Conservation (phyloP, 208 protist species). For the Strigomonas culicis region DNA sequence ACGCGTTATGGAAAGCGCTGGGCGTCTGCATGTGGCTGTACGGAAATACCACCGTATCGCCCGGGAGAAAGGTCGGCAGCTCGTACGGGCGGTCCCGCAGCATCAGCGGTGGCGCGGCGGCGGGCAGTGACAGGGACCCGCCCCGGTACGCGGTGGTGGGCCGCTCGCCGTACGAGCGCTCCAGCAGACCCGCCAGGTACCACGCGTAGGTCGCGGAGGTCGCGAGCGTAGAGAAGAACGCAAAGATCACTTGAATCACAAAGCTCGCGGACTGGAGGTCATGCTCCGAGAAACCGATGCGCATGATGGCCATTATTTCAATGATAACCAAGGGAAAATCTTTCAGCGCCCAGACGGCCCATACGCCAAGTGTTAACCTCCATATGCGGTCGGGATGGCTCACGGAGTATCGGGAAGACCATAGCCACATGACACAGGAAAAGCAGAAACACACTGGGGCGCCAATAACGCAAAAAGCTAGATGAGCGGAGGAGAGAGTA, state of each 20-base stretch:
- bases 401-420: slow-evolving; percentile 43
- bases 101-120: slow-evolving; percentile 6
- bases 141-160: slow-evolving; percentile 7
- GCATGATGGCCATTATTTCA: slow-evolving; percentile 31
- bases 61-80: not conserved
- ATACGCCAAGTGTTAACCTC: slow-evolving; percentile 34
- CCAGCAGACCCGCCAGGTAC: slow-evolving; percentile 37
- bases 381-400: slow-evolving; percentile 33
- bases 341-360: slow-evolving; percentile 38
- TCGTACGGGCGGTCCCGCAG: not conserved
- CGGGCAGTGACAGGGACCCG: not conserved
- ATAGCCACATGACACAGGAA: slow-evolving; percentile 53
- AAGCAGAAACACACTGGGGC: slow-evolving; percentile 37
- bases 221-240: slow-evolving; percentile 30
- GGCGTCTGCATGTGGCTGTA: not conserved
- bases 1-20: not conserved
- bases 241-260: slow-evolving; percentile 45
- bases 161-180: slow-evolving; percentile 28
- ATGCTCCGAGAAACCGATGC: slow-evolving; percentile 23
- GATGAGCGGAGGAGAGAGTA: slow-evolving; percentile 32
- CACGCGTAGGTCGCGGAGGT: slow-evolving; percentile 44
- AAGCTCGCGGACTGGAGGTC: slow-evolving; percentile 35
- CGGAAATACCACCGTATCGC: not conserved
- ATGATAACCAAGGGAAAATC: slow-evolving; percentile 53
- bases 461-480: slow-evolving; percentile 51